These are phyloP conservation scores for Talaromyces rugulosus DNA, from an alignment of 2,329 filamentous ascomycete genomes.

Conservation along the genomic window DNA sequence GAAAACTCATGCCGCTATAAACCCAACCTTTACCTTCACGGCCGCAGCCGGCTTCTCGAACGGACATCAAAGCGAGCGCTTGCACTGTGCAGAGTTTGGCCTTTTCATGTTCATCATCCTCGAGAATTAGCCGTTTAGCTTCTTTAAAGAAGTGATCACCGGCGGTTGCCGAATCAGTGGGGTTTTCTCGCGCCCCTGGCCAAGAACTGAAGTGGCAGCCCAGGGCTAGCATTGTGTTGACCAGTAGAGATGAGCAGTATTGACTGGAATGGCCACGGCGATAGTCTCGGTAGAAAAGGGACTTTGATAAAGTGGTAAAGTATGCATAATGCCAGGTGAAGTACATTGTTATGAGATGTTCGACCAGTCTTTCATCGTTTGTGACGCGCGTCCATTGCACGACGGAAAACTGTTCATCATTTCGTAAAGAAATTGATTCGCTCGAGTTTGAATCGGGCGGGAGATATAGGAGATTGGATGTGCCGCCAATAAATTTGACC, in stretches of 20 bases:
- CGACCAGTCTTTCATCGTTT: constrained; percentile 69
- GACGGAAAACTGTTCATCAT: constrained; percentile 61
- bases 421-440: constrained; percentile 26
- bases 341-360: constrained; percentile 93
- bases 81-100: constrained; percentile 86
- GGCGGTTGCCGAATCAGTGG: constrained; percentile 75
- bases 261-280: constrained; percentile 62
- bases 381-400: constrained; percentile 87
- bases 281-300: constrained; percentile 83
- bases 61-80: constrained; percentile 90
- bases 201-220: constrained; percentile 89
- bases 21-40: constrained; percentile 96
- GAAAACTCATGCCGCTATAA: constrained; percentile 96
- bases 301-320: constrained; percentile 85
- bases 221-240: constrained; percentile 89
- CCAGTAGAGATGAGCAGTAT: constrained; percentile 84
- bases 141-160: constrained; percentile 96
- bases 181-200: constrained; percentile 64
- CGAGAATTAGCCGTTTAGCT: constrained; percentile 81
- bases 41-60: constrained; percentile 89
- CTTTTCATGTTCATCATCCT: constrained; percentile 90
- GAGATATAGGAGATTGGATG: constrained; percentile 85
- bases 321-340: constrained; percentile 98
- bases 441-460: constrained; percentile 42
- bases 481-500: constrained; percentile 87